Evolutionary conservation across 148 eudicot genomes (phyloP).

Genomic region (Rhododendron kiyosumense): DNA sequence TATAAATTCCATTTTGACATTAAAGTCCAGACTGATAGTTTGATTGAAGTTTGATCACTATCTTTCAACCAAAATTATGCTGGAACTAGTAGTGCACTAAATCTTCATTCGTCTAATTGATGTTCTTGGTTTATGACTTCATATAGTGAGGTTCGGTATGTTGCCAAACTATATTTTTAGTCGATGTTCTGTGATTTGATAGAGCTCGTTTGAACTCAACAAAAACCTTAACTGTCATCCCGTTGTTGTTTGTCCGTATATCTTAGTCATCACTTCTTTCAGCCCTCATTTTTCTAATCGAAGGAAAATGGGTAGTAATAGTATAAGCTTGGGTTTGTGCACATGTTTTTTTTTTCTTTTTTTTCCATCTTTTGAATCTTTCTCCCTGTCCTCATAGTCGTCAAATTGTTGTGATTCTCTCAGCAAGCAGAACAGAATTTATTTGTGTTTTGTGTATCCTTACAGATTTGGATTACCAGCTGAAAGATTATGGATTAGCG

Average conservation of each 20-base stretch:
- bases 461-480: conserved; percentile 74
- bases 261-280: background rate
- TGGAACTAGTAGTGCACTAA: background rate
- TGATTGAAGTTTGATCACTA: background rate
- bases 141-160: background rate
- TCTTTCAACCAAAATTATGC: background rate
- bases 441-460: conserved; percentile 6
- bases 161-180: background rate
- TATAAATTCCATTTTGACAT: conserved; percentile 9
- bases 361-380: background rate
- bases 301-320: background rate
- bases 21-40: background rate
- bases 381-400: background rate
- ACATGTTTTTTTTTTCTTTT: background rate
- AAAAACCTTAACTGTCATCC: background rate
- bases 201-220: background rate
- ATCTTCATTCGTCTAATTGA: background rate
- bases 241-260: background rate
- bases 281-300: background rate
- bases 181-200: background rate
- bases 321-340: background rate
- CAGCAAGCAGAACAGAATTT: background rate
- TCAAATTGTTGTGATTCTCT: background rate
- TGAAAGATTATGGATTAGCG: conserved; percentile 78
- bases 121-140: background rate